Base-by-base conservation (phyloP, 129 eudicot species). In the Rutidosis leptorrhynchoides region DNA sequence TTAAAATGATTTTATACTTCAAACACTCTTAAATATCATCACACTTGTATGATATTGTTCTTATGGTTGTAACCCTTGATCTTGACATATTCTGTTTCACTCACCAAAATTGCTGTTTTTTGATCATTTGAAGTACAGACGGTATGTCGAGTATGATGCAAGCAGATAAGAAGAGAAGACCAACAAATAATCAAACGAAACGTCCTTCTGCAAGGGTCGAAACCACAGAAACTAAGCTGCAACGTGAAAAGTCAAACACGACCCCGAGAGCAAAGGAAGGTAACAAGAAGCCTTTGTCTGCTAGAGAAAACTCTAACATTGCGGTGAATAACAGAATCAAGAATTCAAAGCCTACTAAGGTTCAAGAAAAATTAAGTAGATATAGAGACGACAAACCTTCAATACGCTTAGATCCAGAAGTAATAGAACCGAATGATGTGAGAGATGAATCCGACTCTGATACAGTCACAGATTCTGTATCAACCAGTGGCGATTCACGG, bases 391-490 rank as follows among this genome's bases (percentile, higher is more conserved):
- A 53, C 37, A 68, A 68, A 35, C 55, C 65, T 0, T 26, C 58
- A 55, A 68, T 40, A 22, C 85, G 75, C 67, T 37, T 72, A 58
- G 84, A 83, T 16, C 16, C 11, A 12, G 46, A 40, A 40, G 46
- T 40, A 40, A 40, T 16, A 4, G 73, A 82, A 52, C 65, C 51
- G 25, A 73, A 62, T 55, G 82, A 77, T 66, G 83, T 51, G 59
- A 79, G 74, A 76, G 95, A 74, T 5, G 97, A 85, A 76, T 92
- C 98, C 7, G 98, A 92, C 68, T 54, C 88, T 23, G 98, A 81
- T 67, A 85, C 95, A 17, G 64, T 77, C 23, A 85, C 80, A 49
- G 98, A 85, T 80, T 92, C 98, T 32, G 68, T 83, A 33, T 88
- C 98, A 15, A 81, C 96, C 32, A 83, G 77, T 52, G 89, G 88